These are phyloP conservation scores for Ascochyta koolunga DNA, from an alignment of 2,329 filamentous ascomycete genomes.

Conservation along the genomic window DNA sequence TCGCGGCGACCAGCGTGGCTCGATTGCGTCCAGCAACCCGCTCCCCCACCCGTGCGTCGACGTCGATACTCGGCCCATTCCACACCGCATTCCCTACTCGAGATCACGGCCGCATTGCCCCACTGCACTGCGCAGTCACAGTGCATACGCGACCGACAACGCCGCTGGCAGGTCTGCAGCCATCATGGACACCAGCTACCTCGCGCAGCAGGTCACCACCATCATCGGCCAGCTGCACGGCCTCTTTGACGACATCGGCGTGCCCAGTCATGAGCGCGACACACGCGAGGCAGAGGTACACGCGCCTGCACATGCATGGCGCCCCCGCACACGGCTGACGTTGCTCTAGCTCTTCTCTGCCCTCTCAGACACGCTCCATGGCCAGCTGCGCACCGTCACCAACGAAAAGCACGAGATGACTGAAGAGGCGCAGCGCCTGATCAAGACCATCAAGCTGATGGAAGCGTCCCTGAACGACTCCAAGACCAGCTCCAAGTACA, in stretches of 20 bases:
- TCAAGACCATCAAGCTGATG: conserved; percentile 91
- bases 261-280: conserved; percentile 92
- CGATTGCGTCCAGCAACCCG: conserved; percentile 5
- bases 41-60: conserved; percentile 7
- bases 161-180: conserved; percentile 43
- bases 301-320: not conserved
- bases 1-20: conserved; percentile 15
- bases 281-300: conserved; percentile 83
- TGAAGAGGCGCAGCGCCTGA: conserved; percentile 86
- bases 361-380: conserved; percentile 88
- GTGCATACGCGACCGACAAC: conserved; percentile 44
- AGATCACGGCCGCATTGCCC: conserved; percentile 30
- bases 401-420: conserved; percentile 87
- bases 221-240: conserved; percentile 93
- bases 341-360: conserved; percentile 78
- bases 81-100: conserved; percentile 16
- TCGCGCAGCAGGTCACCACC: conserved; percentile 92
- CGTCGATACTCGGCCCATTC: conserved; percentile 7
- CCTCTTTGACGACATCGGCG: conserved; percentile 96
- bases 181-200: conserved; percentile 85
- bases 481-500: conserved; percentile 68
- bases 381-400: conserved; percentile 83
- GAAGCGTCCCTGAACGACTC: conserved; percentile 84
- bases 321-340: conserved; percentile 16
- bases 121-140: conserved; percentile 29